These are phyloP conservation scores for Saccharomycopsis schoenii DNA, from an alignment of 805 yeast genomes.

Conservation along the genomic window DNA sequence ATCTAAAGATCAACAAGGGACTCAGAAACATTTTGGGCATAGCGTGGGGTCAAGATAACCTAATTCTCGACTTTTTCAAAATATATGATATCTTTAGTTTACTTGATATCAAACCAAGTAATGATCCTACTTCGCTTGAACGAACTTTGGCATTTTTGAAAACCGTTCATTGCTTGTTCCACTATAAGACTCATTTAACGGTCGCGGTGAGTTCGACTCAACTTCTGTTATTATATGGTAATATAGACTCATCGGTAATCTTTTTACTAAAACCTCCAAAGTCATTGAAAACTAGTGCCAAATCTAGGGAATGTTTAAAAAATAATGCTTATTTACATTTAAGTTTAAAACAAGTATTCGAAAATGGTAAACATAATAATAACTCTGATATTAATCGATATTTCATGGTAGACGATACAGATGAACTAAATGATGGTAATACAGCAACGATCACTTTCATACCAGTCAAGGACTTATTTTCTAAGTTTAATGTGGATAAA, in stretches of 20 bases:
- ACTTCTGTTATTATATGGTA: background rate
- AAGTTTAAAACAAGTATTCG: background rate
- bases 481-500: background rate
- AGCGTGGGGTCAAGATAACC: background rate
- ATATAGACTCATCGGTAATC: background rate
- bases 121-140: background rate
- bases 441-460: background rate
- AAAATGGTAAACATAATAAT: background rate
- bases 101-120: background rate
- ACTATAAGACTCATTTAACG: background rate
- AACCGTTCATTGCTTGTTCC: background rate
- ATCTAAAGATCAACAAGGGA: background rate
- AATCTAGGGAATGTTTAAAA: background rate
- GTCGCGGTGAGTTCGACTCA: background rate
- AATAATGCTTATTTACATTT: background rate
- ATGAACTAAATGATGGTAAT: too few relatives aligned
- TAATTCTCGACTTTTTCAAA: background rate
- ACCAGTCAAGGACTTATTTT: background rate
- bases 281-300: background rate
- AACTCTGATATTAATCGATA: too few relatives aligned
- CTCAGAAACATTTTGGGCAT: background rate
- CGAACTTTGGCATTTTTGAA: background rate
- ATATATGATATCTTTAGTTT: background rate
- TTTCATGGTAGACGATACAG: too few relatives aligned
- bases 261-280: background rate